A percentile compares a stretch with the other conserved stretches of the same genome.
Evolutionary conservation across 441 rosid species (phyloP).

Genomic region (Omphalea diandra): DNA sequence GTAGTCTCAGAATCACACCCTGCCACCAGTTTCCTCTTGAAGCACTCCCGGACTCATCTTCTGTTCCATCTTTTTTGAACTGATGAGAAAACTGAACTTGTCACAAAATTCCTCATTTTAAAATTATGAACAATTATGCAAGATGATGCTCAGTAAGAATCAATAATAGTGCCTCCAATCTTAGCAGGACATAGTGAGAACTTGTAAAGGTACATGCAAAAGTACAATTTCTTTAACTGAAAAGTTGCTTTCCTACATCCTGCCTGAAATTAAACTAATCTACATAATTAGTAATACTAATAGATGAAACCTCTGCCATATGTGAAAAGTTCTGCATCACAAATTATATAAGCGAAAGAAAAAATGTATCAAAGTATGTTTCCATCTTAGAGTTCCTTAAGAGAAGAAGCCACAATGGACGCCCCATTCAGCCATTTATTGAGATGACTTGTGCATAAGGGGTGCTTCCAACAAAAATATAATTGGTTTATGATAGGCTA

Average conservation of each 20-base stretch:
- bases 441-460: not conserved
- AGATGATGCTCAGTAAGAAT: not conserved
- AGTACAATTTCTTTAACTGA: too few relatives aligned
- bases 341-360: not conserved
- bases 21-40: constrained; percentile 95
- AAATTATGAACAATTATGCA: not conserved
- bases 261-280: too few relatives aligned
- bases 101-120: constrained; percentile 18
- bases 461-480: not conserved
- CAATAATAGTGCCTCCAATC: not conserved
- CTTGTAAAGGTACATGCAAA: too few relatives aligned
- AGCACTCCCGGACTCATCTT: constrained; percentile 75
- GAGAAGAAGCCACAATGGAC: not conserved
- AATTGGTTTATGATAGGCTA: not conserved
- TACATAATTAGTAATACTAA: too few relatives aligned
- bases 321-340: too few relatives aligned
- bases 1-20: constrained; percentile 42
- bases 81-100: constrained; percentile 21
- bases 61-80: constrained; percentile 62
- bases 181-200: not conserved
- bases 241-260: too few relatives aligned
- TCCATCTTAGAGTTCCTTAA: too few relatives aligned
- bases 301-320: too few relatives aligned
- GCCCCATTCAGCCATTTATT: not conserved
- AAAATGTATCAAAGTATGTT: not conserved